Evolutionary conservation across 352 stramenopile genomes (phyloP), one percentile per base, ranked within the genome.

Genomic region (Pythium phragmitis): DNA sequence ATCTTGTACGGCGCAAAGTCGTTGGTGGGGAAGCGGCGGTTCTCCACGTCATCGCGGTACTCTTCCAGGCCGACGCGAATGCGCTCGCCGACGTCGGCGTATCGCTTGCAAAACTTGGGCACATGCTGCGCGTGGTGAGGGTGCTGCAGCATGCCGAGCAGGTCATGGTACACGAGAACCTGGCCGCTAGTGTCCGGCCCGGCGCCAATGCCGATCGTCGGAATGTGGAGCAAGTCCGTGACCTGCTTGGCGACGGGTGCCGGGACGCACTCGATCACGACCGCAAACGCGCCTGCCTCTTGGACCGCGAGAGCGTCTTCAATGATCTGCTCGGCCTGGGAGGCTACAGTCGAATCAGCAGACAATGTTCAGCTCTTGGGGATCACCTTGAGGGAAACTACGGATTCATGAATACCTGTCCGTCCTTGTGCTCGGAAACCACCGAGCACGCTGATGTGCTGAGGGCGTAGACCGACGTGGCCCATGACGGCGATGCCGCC

Each of bases 91-190:
- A 99, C 91, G 63, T 97, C 86, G 11, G 95, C 95, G 77, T 99
- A 99, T 26, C 91, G 87, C 74, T 99, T 99, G 74, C 97, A 99
- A 70, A 99, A 99, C 65, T 98, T 98, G 11, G 97, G 97, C 30
- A 99, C 94, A 60, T 87, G 80, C 65, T 95, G 84, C 23, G 94
- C 93, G 68, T 99, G 96, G 72, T 99, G 97, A 0, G 97, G 97
- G 74, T 99, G 98, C 67, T 97, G 93, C 21, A 98, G 82, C 94
- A 99, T 98, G 17, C 98, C 97, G 36, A 99, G 74, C 70, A 99
- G 87, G 70, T 99, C 97, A 70, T 99, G 97, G 74, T 97, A 99
- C 6, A 99, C 97, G 19, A 99, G 71, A 21, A 99, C 86, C 73
- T 99, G 96, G 3, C 96, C 96, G 47, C 92, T 97, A 3, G 96